Percentiles rank a stretch among this genome's conserved stretches.
Evolutionary conservation across 2,329 filamentous ascomycete species (phyloP).

Genomic region (Malbranchea zuffiana): DNA sequence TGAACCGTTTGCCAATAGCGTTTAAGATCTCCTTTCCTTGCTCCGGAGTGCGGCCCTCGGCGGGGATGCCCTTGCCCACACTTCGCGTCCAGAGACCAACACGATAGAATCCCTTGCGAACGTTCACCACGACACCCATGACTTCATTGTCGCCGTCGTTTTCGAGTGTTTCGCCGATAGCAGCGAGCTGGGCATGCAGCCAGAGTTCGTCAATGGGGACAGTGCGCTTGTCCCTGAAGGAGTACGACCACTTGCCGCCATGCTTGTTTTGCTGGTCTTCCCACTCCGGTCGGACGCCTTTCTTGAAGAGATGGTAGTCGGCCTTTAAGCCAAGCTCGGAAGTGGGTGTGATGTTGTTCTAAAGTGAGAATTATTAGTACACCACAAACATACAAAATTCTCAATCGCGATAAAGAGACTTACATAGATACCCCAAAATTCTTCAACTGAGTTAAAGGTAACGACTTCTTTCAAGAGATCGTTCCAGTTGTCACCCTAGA

Average conservation of each 20-base stretch:
- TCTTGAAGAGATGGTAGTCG: slow-evolving; percentile 99
- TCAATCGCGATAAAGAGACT: slow-evolving; percentile 32
- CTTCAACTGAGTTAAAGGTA: slow-evolving; percentile 95
- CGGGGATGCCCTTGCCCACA: slow-evolving; percentile 71
- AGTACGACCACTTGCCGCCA: slow-evolving; percentile 97
- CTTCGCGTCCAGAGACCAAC: slow-evolving; percentile 96
- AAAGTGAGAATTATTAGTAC: slow-evolving; percentile 8
- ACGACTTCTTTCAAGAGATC: slow-evolving; percentile 97
- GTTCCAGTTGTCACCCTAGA: slow-evolving; percentile 93
- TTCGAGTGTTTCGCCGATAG: slow-evolving; percentile 96
- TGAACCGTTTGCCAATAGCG: slow-evolving; percentile 81
- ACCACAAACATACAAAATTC: neutral
- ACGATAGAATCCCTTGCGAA: slow-evolving; percentile 95
- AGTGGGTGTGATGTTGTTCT: slow-evolving; percentile 98
- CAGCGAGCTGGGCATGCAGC: slow-evolving; percentile 92
- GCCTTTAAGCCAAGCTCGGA: slow-evolving; percentile 95
- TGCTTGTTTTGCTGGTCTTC: slow-evolving; percentile 98
- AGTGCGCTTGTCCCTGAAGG: slow-evolving; percentile 76
- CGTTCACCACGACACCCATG: slow-evolving; percentile 98
- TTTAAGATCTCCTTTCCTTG: slow-evolving; percentile 78
- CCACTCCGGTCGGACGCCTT: slow-evolving; percentile 93
- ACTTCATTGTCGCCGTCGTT: slow-evolving; percentile 87
- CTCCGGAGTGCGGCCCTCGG: slow-evolving; percentile 62
- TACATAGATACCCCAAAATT: slow-evolving; percentile 99
- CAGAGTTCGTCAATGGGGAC: slow-evolving; percentile 91